Conservation (phyloP, 139 green algal species). For the Chlorella vulgaris region DNA sequence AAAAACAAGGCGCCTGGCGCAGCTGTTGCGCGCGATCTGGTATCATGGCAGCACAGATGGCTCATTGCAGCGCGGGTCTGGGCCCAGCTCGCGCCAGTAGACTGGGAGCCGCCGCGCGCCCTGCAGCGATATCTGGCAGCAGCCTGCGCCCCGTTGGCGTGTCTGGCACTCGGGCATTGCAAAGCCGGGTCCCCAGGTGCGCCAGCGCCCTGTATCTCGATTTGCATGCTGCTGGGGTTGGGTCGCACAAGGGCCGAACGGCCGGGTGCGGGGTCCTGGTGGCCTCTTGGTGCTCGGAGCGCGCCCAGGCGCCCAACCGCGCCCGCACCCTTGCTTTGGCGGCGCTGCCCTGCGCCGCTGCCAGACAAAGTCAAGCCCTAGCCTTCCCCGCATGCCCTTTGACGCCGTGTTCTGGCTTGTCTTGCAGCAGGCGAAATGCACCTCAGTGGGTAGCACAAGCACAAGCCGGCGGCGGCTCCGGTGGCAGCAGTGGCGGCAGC, state of each 20-base stretch:
- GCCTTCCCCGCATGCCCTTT: too few species aligned
- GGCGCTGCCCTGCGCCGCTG: too few species aligned
- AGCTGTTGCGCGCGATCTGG: too few species aligned
- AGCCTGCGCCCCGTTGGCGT: not conserved
- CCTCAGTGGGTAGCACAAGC: constrained; percentile 9
- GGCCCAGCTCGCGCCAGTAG: not conserved
- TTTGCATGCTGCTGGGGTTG: not conserved
- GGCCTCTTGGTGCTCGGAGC: too few species aligned
- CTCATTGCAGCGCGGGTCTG: not conserved
- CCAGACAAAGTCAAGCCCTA: not conserved
- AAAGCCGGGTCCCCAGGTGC: too few species aligned
- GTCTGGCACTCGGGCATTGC: too few species aligned
- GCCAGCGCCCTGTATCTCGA: too few species aligned
- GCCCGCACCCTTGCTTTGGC: too few species aligned
- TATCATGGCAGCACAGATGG: not conserved
- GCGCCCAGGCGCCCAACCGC: too few species aligned
- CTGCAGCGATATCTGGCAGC: not conserved
- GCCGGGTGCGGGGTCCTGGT: too few species aligned
- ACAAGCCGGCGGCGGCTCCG: not conserved
- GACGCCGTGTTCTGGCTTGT: not conserved
- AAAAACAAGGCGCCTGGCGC: not conserved
- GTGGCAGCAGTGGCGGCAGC: constrained; percentile 20
- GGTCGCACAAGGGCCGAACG: too few species aligned
- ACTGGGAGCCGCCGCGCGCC: not conserved
- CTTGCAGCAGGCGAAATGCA: not conserved